These are phyloP conservation scores for Fusarium metavorans DNA, from an alignment of 2,329 filamentous ascomycete genomes.

Conservation along the genomic window DNA sequence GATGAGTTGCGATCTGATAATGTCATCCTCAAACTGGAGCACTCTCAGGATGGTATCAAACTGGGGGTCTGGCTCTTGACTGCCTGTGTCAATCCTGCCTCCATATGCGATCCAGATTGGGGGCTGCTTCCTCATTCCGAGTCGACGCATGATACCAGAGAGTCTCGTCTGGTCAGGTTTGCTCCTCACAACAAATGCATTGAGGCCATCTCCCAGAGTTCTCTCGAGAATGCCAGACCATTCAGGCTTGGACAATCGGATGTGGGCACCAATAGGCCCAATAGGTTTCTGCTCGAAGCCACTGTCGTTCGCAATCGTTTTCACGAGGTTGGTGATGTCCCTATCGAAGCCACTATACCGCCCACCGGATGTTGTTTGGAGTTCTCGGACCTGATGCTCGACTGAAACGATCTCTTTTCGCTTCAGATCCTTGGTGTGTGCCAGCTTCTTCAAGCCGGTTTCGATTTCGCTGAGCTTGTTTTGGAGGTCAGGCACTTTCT, in stretches of 20 bases:
- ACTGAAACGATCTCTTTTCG: constrained; percentile 65
- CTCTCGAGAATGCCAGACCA: constrained; percentile 89
- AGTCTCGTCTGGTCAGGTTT: constrained; percentile 81
- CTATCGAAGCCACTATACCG: constrained; percentile 73
- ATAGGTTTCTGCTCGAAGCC: constrained; percentile 80
- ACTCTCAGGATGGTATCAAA: constrained; percentile 85
- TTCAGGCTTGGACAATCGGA: constrained; percentile 80
- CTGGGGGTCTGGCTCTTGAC: constrained; percentile 76
- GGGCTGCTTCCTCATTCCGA: constrained; percentile 63
- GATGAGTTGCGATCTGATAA: constrained; percentile 84
- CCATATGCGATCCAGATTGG: constrained; percentile 55
- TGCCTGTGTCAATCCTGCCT: constrained; percentile 50
- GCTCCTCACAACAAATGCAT: constrained; percentile 83
- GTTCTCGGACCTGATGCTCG: constrained; percentile 59
- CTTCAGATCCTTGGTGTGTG: constrained; percentile 57
- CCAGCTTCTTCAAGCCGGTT: constrained; percentile 46
- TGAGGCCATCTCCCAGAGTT: constrained; percentile 76
- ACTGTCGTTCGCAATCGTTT: constrained; percentile 75
- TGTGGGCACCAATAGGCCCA: constrained; percentile 84
- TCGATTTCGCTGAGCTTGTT: constrained; percentile 49
- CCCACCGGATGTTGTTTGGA: constrained; percentile 68
- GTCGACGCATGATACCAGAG: constrained; percentile 70
- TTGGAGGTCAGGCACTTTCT: constrained; percentile 51
- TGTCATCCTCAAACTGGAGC: constrained; percentile 83
- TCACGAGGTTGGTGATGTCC: constrained; percentile 73